phyloP scores from a whole-genome alignment of 441 rosid genomes.

The Oxalis stricta region DNA sequence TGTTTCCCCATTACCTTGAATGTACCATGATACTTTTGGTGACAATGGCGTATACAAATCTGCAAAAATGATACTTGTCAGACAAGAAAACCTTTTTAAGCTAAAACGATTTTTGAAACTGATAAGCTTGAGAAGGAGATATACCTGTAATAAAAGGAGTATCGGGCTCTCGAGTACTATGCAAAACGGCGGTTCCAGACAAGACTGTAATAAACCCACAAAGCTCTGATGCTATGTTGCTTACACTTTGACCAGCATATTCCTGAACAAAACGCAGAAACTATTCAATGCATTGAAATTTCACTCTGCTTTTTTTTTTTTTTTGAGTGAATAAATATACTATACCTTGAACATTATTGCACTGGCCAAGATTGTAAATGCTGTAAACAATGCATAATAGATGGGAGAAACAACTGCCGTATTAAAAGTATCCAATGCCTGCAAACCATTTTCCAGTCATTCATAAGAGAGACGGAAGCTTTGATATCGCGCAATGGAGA shows the following conservation, averaged over 20 bases:
- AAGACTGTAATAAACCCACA: constrained; percentile 54
- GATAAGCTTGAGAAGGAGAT: not conserved
- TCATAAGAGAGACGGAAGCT: not conserved
- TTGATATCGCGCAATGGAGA: not conserved
- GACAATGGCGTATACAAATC: constrained; percentile 46
- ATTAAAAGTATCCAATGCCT: constrained; percentile 61
- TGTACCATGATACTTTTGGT: constrained; percentile 46
- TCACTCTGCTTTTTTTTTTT: not conserved
- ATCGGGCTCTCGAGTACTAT: constrained; percentile 46
- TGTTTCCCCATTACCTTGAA: constrained; percentile 38
- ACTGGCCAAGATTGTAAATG: constrained; percentile 52
- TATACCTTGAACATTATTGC: constrained; percentile 64
- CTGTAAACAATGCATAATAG: constrained; percentile 52
- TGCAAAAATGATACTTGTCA: constrained; percentile 18
- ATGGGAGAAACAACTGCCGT: constrained; percentile 58
- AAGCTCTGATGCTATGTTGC: constrained; percentile 45
- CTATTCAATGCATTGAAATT: not conserved
- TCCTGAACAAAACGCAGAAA: constrained; percentile 21
- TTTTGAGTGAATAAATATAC: not conserved
- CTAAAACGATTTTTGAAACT: too few relatives aligned
- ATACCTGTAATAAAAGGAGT: constrained; percentile 36
- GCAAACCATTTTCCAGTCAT: constrained; percentile 13
- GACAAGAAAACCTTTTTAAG: not conserved
- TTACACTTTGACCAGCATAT: constrained; percentile 48
- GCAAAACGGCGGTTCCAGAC: constrained; percentile 47